A percentile compares a stretch with the other conserved stretches of the same genome.
These are phyloP conservation scores for Phytophthora pisi DNA, from an alignment of 352 stramenopile genomes.

Conservation along the genomic window DNA sequence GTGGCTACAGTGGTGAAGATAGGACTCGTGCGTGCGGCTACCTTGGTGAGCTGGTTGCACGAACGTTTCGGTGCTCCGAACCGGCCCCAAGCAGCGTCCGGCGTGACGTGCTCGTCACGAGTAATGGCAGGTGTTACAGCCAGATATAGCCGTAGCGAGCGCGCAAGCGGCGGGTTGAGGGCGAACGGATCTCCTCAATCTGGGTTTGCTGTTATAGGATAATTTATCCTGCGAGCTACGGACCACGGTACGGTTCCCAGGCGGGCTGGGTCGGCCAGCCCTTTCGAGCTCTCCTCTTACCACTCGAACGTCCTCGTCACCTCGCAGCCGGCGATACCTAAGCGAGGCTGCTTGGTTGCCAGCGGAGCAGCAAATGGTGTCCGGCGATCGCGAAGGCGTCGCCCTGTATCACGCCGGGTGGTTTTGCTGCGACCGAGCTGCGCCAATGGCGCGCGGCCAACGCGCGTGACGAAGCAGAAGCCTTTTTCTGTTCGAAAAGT, in stretches of 20 bases:
- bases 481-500: slow-evolving; percentile 1
- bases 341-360: background rate
- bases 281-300: background rate
- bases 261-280: background rate
- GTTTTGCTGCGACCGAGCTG: background rate
- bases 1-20: background rate
- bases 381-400: background rate
- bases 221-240: background rate
- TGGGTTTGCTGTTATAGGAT: background rate
- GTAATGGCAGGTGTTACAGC: background rate
- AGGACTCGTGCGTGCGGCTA: background rate
- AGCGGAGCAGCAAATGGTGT: background rate
- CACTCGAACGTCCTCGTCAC: background rate
- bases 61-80: background rate
- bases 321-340: background rate
- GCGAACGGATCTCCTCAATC: background rate
- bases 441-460: slow-evolving; percentile 14
- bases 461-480: slow-evolving; percentile 11
- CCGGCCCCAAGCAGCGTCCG: background rate
- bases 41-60: too few relatives aligned
- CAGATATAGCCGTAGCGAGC: background rate
- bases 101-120: background rate
- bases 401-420: background rate
- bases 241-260: background rate
- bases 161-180: background rate